phyloP scores from a whole-genome alignment of 140 eudicot genomes.

The Erigeron philadelphicus region DNA sequence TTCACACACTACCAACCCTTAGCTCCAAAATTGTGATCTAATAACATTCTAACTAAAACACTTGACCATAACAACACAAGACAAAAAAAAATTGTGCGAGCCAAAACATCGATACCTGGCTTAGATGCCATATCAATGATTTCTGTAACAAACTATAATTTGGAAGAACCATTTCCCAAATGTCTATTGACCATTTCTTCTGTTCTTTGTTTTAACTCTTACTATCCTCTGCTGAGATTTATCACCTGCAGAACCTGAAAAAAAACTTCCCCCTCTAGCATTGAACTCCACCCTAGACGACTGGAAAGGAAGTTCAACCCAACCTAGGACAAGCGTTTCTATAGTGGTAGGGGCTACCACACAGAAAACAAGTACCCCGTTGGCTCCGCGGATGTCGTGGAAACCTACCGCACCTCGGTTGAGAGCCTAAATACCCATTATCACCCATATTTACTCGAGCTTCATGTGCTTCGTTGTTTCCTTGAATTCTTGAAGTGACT shows the following conservation, averaged over 20 bases:
- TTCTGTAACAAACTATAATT: not conserved
- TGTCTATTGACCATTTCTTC: constrained; percentile 33
- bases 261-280: constrained; percentile 70
- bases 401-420: too few relatives aligned
- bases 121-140: not conserved
- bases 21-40: constrained; percentile 36
- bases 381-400: too few relatives aligned
- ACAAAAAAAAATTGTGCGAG: not conserved
- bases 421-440: too few relatives aligned
- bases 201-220: constrained; percentile 41
- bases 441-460: too few relatives aligned
- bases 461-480: too few relatives aligned
- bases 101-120: not conserved
- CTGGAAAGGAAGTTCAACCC: constrained; percentile 33
- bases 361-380: too few relatives aligned
- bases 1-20: constrained; percentile 18
- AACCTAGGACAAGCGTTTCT: too few relatives aligned
- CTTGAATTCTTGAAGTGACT: too few relatives aligned
- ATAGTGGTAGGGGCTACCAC: too few relatives aligned
- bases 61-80: constrained; percentile 18
- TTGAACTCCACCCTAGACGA: constrained; percentile 55
- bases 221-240: constrained; percentile 55
- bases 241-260: constrained; percentile 77
- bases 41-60: constrained; percentile 32
- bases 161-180: constrained; percentile 5